Base-by-base conservation (phyloP, 306 rosid genomes). In the Medicago lupulina region DNA sequence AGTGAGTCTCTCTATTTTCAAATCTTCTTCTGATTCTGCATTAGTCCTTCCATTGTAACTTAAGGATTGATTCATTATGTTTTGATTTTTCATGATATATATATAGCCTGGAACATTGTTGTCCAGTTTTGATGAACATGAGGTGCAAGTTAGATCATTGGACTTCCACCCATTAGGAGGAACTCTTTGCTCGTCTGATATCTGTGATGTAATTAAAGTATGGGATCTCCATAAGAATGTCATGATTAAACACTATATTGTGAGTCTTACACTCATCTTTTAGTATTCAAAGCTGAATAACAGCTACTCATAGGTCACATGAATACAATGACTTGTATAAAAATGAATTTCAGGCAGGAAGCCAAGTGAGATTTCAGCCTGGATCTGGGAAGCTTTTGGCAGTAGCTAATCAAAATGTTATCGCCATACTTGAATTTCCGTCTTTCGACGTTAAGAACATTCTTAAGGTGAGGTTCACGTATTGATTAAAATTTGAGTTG, bases 331-430 rank as follows among this genome's bases (percentile, higher is more conserved):
- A 41, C 38, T 19, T 67, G 13, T 44, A 66, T 66, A 41, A 11
- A 11, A 41, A 41, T 66, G 17, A 40, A 41, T 41, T 44, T 67
- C 59, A 69, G 73, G 43, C 5, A 46, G 59, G 60, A 23, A n/a
- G 39, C 11, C 4, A 0, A 47, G 19, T 69, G 38, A 69, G 73
- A 47, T 69, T 69, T 47, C 73, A 69, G 59, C 73, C 73, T 46
- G 15, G 25, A 25, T 0, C 6, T 15, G 43, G 73, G 59, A 47
- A 5, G 14, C 4, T 25, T 49, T 47, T 69, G 43, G 73, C 73
- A 3, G 23, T 28, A 47, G 73, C 59, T 25, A 25, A 15, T 15
- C n/a, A 41, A 25, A 69, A 69, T 3, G 7, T 69, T 8, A 47
- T 69, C 39, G 2, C 12, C 60, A 23, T 69, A 47, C 5, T 25